Base-by-base conservation (phyloP, 2,329 filamentous ascomycete species). In the Coleophoma crateriformis region DNA sequence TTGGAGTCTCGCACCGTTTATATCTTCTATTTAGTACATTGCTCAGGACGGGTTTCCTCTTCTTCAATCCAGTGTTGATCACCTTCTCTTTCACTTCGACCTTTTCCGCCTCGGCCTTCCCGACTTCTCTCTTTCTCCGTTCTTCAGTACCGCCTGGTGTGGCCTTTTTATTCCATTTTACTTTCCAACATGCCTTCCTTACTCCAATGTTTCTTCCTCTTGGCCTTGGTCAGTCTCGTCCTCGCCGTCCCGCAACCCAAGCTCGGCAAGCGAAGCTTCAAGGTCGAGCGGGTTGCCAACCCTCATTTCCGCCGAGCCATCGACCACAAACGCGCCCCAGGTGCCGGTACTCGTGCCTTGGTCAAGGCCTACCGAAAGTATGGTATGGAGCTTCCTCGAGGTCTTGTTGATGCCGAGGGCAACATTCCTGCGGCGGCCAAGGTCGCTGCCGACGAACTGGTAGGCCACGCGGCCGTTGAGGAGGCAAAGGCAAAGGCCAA, bases 281-380 rank as follows among this genome's bases (percentile, higher is more conserved):
- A 61, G 41, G 59, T 66, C 38, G 57, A 59, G 41, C 60, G 63
- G 47, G 54, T 62, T 12, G 46, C 55, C 14, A 67, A 67, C 45
- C 69, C 69, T 14, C 70, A 71, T 49, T 81, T 82, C 62, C 70
- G 52, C 42, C 52, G 59, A 20, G 11, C 22, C 7, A 15, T 32
- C 2, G 40, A 43, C 15, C 50, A 49, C 43, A 50, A 54, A 27
- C 50, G 61, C 39, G 45, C 57, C 3, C 48, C 56, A 11, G 62
- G 61, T 39, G 61, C 61, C 22, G 63, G 61, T 35, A 64, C 61
- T 0, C 66, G 61, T 49, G 82, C 84, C 46, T 73, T 91, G 57
- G 68, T 77, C 46, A 87, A 81, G 67, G 80, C 85, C 14, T 84
- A 86, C 64, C 69, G 74, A 58, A 91, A 91, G 65, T 90, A 78